These are phyloP conservation scores for Globisporangium canariense DNA, from an alignment of 352 stramenopile species.

Conservation along the genomic window DNA sequence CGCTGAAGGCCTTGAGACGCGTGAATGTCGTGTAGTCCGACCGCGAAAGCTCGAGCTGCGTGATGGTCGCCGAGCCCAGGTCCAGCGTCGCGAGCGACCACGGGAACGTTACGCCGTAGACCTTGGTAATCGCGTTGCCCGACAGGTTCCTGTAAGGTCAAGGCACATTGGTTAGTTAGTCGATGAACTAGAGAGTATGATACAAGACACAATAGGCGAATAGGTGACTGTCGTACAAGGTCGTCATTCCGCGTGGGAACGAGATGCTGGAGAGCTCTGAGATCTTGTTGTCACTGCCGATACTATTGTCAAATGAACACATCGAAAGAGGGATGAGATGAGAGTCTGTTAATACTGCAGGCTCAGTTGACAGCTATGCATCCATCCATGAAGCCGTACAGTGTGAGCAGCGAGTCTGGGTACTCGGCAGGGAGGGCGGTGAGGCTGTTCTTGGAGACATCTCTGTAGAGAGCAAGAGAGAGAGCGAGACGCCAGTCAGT, in stretches of 20 bases:
- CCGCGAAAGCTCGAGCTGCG: constrained; percentile 62
- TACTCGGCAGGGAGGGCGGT: constrained; percentile 28
- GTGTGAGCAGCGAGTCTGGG: constrained; percentile 29
- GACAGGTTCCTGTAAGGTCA: constrained; percentile 36
- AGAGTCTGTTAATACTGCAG: not conserved
- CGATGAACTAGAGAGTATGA: not conserved
- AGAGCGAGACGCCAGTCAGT: not conserved
- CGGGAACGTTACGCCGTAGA: constrained; percentile 57
- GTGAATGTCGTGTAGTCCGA: constrained; percentile 60
- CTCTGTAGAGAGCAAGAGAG: constrained; percentile 20
- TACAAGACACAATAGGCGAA: not conserved
- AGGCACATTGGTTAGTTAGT: not conserved
- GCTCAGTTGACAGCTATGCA: not conserved
- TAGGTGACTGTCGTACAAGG: constrained; percentile 18
- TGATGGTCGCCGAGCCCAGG: constrained; percentile 47
- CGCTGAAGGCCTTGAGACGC: constrained; percentile 38
- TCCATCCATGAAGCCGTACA: constrained; percentile 21
- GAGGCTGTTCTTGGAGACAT: constrained; percentile 47
- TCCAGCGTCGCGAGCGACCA: constrained; percentile 42
- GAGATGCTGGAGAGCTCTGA: constrained; percentile 43
- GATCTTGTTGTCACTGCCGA: constrained; percentile 42
- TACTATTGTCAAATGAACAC: constrained; percentile 14
- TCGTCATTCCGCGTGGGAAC: constrained; percentile 44
- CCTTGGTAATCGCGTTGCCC: constrained; percentile 50
- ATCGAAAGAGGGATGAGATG: not conserved